Conservation (phyloP, 2,329 filamentous ascomycete species). For the Curvularia hawaiiensis region DNA sequence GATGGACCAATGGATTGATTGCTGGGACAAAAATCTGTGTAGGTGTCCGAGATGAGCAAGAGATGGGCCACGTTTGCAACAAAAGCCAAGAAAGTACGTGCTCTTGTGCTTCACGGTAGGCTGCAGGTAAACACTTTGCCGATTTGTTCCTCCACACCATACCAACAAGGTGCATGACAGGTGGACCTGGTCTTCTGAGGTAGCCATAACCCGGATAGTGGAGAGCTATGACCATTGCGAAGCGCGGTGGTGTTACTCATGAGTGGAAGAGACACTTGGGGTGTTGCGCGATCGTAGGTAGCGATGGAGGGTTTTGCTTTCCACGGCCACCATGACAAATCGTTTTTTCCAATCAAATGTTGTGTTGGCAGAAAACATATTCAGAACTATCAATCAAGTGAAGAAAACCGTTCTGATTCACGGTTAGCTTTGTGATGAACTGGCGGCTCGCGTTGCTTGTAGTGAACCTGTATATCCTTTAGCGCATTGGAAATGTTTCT, state of each 20-base stretch:
- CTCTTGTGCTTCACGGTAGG: constrained; percentile 37
- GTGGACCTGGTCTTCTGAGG: constrained; percentile 7
- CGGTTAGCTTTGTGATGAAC: not conserved
- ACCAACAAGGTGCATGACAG: constrained; percentile 23
- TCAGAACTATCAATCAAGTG: not conserved
- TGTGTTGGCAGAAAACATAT: not conserved
- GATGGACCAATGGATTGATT: constrained; percentile 22
- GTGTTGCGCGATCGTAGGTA: constrained; percentile 5
- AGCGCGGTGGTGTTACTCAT: constrained; percentile 16
- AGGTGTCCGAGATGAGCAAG: constrained; percentile 22
- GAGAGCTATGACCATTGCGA: not conserved
- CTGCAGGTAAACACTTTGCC: constrained; percentile 37
- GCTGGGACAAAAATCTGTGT: constrained; percentile 16
- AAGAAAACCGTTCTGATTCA: not conserved
- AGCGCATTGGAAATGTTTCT: constrained; percentile 26
- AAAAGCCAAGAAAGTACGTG: constrained; percentile 34
- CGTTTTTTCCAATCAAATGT: not conserved
- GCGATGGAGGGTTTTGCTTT: not conserved
- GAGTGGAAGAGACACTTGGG: constrained; percentile 10
- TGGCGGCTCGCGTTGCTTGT: constrained; percentile 15
- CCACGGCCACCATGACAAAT: not conserved
- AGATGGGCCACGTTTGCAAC: constrained; percentile 43
- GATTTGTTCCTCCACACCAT: constrained; percentile 33
- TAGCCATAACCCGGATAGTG: constrained; percentile 18
- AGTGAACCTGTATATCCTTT: constrained; percentile 15